Base-by-base conservation (phyloP, 192 early-diverging fungal genomes). In the Coemansia aciculifera region DNA sequence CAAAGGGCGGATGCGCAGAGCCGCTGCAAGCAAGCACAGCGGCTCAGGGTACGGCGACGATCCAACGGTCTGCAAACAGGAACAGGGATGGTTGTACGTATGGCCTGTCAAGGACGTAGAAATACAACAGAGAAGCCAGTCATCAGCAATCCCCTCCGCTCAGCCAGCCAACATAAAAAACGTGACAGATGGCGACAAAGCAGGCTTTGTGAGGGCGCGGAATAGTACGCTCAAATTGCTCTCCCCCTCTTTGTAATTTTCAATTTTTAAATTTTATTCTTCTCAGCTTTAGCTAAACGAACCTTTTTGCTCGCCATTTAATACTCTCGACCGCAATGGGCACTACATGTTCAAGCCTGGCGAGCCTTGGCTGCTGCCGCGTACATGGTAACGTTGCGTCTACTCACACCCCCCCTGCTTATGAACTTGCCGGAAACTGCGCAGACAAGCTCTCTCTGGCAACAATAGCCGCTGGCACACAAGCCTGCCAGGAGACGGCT, bases 321-420 rank as follows among this genome's bases (percentile, higher is more conserved):
- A 51, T 60, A 43, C 54, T 62, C 32, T 17, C 42, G 29, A 61
- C 34, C 64, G 57, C 62, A 69, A 74, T 79, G 72, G 77, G 72
- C 15, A 65, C 72, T 10, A 64, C 75, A 54, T 78, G 75, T 63
- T 78, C 75, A 19, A 78, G 71, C 71, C 68, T 78, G 57, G 39
- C 64, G 56, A 49, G 56, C 15, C 4, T 51, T 43, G 60, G 56
- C 36, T 73, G 70, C 67, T 78, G 70, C 56, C 65, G 71, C 43
- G 38, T 54, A 59, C 36, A 71, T 68, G 70, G 75, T 73, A 66
- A 68, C 27, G 24, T 64, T 5, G 5, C 42, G 19, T 39, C 54
- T 6, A 31, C 27, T 57, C 27, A 32, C 54, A 19, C 44, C 21
- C n/a, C n/a, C 21, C 51, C 51, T 23, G 15, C 54, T 13, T 23